Base-by-base conservation (phyloP, 768 basidiomycete species). In the Agrocybe pediades region DNA sequence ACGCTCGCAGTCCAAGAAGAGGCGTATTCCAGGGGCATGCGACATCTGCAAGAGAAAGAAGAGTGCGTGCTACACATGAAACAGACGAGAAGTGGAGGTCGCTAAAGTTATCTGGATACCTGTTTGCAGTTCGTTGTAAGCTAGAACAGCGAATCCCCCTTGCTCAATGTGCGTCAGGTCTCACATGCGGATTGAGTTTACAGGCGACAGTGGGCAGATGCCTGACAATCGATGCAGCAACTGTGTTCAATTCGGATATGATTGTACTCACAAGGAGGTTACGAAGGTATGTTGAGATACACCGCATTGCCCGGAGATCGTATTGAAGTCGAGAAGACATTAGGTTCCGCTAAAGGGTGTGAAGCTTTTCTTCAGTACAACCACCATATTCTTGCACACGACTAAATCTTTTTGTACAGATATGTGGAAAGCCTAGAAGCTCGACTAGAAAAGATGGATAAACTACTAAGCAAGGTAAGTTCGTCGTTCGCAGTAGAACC, bases 11-110 rank as follows among this genome's bases (percentile, higher is more conserved):
- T 64, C 61, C 13, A 86, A 85, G 74, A 84, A 83, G 65, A 68
- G 83, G 36, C 74, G 80, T 57, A 80, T 85, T 42, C 83, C 83
- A 55, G 78, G 87, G 24, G 87, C 87, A n/a, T 91, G 88, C 69
- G 88, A 90, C 63, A 71, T 82, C 6, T 91, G 89, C 68, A 78
- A 87, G 59, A 73, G 80, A 48, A 90, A 89, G 77, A 92, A 90
- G 68, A 81, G 86, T 83, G 57, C 46, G 76, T 71, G 19, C 13
- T 20, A 15, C 9, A 43, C 15, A 43, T 8, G 21, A 11, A 17
- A 23, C 27, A 29, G 33, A 7, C 23, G 21, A 25, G 51, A 23
- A 51, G 46, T 7, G 11, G 25, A 42, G 19, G 26, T 39, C 13
- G 17, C 17, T 36, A 33, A 17, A 48, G 25, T 15, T 55, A 53